Percentiles rank a stretch among this genome's conserved stretches.
Conservation (phyloP, 192 early-diverging fungal species). For the Radiomyces spectabilis region DNA sequence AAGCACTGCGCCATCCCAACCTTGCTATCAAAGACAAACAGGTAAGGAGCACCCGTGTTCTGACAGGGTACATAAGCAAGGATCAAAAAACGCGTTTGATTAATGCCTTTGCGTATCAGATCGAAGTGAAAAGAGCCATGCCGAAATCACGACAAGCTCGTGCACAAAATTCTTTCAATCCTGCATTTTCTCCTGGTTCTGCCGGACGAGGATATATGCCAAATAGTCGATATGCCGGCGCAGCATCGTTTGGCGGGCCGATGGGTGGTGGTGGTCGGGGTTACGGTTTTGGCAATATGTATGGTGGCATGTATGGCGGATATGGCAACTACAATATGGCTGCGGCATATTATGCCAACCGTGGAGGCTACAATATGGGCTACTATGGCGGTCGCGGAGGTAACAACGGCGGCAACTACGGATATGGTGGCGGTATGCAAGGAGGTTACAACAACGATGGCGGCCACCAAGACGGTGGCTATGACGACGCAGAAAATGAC, state of each 20-base stretch:
- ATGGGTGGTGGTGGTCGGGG: constrained; percentile 14
- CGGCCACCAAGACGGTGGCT: no score
- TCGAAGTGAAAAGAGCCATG: constrained; percentile 66
- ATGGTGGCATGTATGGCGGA: constrained; percentile 30
- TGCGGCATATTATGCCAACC: constrained; percentile 29
- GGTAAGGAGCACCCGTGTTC: constrained; percentile 27
- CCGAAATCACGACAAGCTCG: constrained; percentile 43
- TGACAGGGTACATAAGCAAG: not conserved
- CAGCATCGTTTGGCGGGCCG: constrained; percentile 16
- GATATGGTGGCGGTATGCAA: no score
- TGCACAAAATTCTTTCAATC: constrained; percentile 5
- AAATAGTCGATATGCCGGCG: constrained; percentile 26
- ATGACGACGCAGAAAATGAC: no score
- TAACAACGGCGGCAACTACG: no score
- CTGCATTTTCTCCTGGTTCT: constrained; percentile 13
- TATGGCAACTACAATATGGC: constrained; percentile 27
- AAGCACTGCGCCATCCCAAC: constrained; percentile 61
- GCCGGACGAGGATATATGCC: constrained; percentile 21
- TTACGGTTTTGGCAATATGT: constrained; percentile 27
- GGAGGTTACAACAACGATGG: no score
- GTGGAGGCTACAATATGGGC: no score
- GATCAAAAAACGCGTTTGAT: not conserved
- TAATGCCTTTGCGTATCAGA: constrained; percentile 25
- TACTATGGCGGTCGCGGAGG: no score
- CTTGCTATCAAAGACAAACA: constrained; percentile 65